Percentiles rank a stretch among this genome's conserved stretches.
Conservation (phyloP, 108 stramenopile species). For the Cylindrotheca fusiformis region DNA sequence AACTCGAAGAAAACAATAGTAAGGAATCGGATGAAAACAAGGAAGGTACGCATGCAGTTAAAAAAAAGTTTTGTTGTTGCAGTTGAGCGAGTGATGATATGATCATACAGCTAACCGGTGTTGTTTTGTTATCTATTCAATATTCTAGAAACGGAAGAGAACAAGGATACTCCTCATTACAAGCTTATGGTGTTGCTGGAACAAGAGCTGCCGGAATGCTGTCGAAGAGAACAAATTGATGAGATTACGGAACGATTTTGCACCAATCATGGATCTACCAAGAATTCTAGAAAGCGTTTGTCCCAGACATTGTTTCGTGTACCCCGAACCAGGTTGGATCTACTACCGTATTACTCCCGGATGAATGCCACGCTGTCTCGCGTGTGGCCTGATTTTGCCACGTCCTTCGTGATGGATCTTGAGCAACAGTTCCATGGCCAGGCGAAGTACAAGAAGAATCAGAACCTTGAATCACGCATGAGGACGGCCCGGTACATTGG, state of each 20-base stretch:
- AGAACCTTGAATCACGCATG: constrained; percentile 77
- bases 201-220: constrained; percentile 90
- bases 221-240: constrained; percentile 83
- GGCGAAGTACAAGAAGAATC: constrained; percentile 81
- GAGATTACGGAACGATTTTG: constrained; percentile 86
- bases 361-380: constrained; percentile 80
- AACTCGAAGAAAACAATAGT: constrained; percentile 36
- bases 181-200: constrained; percentile 85
- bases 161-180: constrained; percentile 83
- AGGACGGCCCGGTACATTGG: constrained; percentile 85
- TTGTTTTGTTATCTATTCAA: constrained; percentile 5
- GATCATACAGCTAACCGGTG: background rate
- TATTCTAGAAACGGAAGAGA: constrained; percentile 36
- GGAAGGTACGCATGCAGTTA: constrained; percentile 8
- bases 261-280: constrained; percentile 75
- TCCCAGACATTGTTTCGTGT: constrained; percentile 80
- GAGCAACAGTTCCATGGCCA: constrained; percentile 87
- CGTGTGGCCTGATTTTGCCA: constrained; percentile 67
- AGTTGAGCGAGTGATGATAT: background rate
- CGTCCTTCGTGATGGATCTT: constrained; percentile 60
- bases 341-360: constrained; percentile 89
- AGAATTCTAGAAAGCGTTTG: constrained; percentile 78
- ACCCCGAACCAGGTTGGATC: constrained; percentile 77
- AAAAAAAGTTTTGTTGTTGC: background rate
- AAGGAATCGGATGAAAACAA: constrained; percentile 28